A percentile compares a stretch with the other conserved stretches of the same genome.
phyloP scores from a whole-genome alignment of 148 eudicot genomes.

The Silene latifolia region DNA sequence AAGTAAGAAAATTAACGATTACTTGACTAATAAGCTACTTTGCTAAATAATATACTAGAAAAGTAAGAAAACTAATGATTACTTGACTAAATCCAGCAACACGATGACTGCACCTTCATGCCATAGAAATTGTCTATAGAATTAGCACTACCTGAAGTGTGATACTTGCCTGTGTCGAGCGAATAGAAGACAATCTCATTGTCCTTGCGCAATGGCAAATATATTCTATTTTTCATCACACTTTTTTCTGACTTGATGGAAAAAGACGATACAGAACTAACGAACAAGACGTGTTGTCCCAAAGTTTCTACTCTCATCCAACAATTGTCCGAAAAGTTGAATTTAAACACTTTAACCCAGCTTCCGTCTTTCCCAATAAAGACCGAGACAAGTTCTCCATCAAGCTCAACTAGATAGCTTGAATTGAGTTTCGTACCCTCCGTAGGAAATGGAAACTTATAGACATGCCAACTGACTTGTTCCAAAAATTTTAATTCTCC shows the following conservation, averaged over 20 bases:
- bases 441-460: neutral
- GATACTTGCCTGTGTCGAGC: neutral
- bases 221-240: neutral
- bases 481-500: constrained; percentile 1
- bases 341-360: too few species aligned
- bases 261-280: neutral
- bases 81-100: constrained; percentile 10
- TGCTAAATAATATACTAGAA: too few species aligned
- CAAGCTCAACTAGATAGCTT: constrained; percentile 7
- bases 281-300: neutral
- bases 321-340: too few species aligned
- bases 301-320: neutral
- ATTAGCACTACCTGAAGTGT: neutral
- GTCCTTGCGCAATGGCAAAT: neutral
- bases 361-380: too few species aligned
- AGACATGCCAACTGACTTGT: neutral
- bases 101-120: neutral
- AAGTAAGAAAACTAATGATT: too few species aligned
- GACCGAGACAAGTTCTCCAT: too few species aligned
- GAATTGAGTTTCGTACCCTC: too few species aligned
- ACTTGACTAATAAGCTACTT: too few species aligned
- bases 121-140: neutral
- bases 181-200: constrained; percentile 7
- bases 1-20: too few species aligned
- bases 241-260: neutral